Conservation (phyloP, 371 early-diverging fungal species). For the Chytridiales sp. region DNA sequence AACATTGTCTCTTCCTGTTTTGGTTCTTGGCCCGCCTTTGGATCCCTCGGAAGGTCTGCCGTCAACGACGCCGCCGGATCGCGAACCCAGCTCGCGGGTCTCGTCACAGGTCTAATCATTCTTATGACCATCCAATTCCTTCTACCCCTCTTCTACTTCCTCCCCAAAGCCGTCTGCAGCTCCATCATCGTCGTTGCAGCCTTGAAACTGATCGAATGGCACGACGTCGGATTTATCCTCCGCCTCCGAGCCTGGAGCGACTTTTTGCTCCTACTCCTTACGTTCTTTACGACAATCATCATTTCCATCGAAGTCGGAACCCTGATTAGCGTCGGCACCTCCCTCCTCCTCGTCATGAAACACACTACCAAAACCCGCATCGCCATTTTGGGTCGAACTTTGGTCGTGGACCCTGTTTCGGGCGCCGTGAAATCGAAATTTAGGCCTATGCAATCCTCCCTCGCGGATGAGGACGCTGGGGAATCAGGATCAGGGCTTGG, state of each 20-base stretch:
- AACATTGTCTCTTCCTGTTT: slow-evolving; percentile 81
- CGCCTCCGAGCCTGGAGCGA: slow-evolving; percentile 85
- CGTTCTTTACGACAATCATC: slow-evolving; percentile 78
- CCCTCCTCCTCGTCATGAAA: slow-evolving; percentile 84
- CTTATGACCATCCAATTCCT: slow-evolving; percentile 70
- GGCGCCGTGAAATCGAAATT: slow-evolving; percentile 43
- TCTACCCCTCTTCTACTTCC: slow-evolving; percentile 77
- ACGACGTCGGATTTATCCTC: slow-evolving; percentile 80
- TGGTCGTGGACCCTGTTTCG: slow-evolving; percentile 39
- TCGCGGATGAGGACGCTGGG: slow-evolving; percentile 64
- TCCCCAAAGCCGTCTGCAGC: slow-evolving; percentile 83
- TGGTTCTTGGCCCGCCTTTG: slow-evolving; percentile 86
- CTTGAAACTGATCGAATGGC: slow-evolving; percentile 72
- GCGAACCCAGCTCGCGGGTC: slow-evolving; percentile 80
- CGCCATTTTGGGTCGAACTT: slow-evolving; percentile 42
- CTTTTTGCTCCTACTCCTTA: slow-evolving; percentile 71
- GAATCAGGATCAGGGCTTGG: too few relatives aligned
- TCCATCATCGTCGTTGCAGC: slow-evolving; percentile 88
- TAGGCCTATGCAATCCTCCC: too few relatives aligned
- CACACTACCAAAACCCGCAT: slow-evolving; percentile 71
- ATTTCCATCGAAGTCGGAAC: slow-evolving; percentile 90
- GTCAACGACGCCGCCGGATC: slow-evolving; percentile 89
- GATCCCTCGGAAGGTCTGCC: slow-evolving; percentile 83
- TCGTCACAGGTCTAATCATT: slow-evolving; percentile 76
- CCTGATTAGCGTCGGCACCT: slow-evolving; percentile 78